phyloP scores from a whole-genome alignment of 768 basidiomycete species.

The Tulasnella calospora region DNA sequence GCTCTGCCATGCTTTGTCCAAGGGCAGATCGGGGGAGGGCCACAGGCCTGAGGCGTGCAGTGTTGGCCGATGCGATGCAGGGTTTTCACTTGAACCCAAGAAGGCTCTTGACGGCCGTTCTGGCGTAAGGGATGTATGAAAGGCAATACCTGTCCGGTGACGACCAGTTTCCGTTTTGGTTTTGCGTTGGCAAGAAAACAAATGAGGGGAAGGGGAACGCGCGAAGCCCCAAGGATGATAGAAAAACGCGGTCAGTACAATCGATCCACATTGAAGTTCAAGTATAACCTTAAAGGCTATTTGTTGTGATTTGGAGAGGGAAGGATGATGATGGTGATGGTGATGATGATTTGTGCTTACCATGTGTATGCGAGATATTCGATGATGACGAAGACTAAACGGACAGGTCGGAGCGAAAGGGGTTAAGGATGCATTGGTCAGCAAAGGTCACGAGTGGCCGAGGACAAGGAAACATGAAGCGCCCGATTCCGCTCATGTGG shows the following conservation, averaged over 20 bases:
- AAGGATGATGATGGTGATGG: conserved; percentile 30
- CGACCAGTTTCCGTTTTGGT: background rate
- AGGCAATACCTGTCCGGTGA: conserved; percentile 35
- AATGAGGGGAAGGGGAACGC: background rate
- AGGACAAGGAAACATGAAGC: background rate
- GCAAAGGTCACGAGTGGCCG: conserved; percentile 18
- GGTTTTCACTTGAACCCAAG: conserved; percentile 10
- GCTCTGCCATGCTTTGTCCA: background rate
- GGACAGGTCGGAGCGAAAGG: background rate
- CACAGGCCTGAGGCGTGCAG: background rate
- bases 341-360: conserved; percentile 48
- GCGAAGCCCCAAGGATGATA: background rate
- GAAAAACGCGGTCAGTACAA: background rate
- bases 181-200: conserved; percentile 8
- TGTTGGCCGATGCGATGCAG: background rate
- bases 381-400: conserved; percentile 79
- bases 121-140: conserved; percentile 82
- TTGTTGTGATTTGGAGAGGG: background rate
- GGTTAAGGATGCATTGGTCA: background rate
- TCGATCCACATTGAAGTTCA: background rate
- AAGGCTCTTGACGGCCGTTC: conserved; percentile 27
- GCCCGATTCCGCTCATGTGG: background rate
- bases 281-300: conserved; percentile 8
- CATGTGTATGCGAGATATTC: conserved; percentile 89
- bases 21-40: background rate